phyloP scores from a whole-genome alignment of 2,329 filamentous ascomycete genomes.

The Claviceps monticola region DNA sequence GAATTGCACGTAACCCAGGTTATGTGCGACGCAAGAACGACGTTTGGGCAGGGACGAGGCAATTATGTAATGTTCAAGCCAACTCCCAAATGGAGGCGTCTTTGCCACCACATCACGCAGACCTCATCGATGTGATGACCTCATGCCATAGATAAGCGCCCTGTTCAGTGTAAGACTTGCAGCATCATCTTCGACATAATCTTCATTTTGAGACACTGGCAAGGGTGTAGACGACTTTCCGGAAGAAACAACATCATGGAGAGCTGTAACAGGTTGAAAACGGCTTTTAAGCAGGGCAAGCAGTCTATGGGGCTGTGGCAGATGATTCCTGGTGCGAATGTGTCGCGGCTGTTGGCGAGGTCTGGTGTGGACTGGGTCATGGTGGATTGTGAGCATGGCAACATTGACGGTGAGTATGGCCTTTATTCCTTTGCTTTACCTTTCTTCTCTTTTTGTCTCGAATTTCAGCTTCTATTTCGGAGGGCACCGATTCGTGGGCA shows the following conservation, averaged over 20 bases:
- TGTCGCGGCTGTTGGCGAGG: constrained; percentile 45
- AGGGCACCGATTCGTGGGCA: background rate
- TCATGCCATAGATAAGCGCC: no score
- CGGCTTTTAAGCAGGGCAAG: constrained; percentile 32
- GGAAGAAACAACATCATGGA: constrained; percentile 21
- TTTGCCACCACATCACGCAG: no score
- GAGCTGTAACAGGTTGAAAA: constrained; percentile 33
- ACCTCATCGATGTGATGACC: no score
- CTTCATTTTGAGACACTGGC: background rate
- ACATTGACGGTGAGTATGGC: constrained; percentile 27
- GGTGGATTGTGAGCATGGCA: constrained; percentile 41
- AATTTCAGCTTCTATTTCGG: no score
- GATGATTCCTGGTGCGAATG: constrained; percentile 46
- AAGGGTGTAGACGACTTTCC: background rate
- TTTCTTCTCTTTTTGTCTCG: background rate
- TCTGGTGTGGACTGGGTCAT: constrained; percentile 53
- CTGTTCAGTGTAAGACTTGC: no score
- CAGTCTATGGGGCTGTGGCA: constrained; percentile 47
- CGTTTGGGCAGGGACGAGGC: no score
- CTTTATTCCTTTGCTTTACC: background rate
- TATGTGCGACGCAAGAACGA: no score
- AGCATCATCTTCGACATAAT: background rate
- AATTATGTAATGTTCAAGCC: no score
- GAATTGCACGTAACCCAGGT: no score
- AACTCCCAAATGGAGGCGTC: no score